Evolutionary conservation across 2,329 filamentous ascomycete genomes (phyloP).

Genomic region (Colletotrichum neosansevieriae): DNA sequence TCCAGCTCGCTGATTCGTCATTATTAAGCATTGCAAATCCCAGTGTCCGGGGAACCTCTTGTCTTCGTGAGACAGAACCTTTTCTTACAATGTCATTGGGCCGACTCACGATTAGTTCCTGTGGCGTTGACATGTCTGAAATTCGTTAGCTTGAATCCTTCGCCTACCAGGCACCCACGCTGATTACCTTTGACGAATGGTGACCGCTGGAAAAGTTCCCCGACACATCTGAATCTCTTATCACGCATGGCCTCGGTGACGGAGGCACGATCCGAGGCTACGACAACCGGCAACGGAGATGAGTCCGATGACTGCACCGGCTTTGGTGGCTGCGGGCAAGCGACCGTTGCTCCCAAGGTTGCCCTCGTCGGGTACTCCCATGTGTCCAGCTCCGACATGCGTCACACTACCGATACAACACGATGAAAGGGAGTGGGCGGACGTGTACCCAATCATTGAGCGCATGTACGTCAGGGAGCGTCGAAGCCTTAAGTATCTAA

Average conservation of each 20-base stretch:
- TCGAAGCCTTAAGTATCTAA: constrained; percentile 42
- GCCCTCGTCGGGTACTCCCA: not conserved
- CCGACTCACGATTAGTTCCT: not conserved
- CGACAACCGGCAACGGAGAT: not conserved
- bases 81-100: not conserved
- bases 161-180: not conserved
- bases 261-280: not conserved
- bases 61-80: not conserved
- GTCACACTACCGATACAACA: constrained; percentile 21
- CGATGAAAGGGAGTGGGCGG: constrained; percentile 41
- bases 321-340: not conserved
- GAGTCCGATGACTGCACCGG: not conserved
- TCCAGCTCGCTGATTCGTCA: not conserved
- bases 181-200: not conserved
- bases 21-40: not conserved
- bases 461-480: constrained; percentile 43
- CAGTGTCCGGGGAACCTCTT: not conserved
- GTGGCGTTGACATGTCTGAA: not conserved
- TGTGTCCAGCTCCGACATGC: not conserved
- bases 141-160: constrained; percentile 6
- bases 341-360: not conserved
- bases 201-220: constrained; percentile 4
- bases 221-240: not conserved
- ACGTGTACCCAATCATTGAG: constrained; percentile 42
- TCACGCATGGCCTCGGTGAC: not conserved